A percentile compares a stretch with the other conserved stretches of the same genome.
These are phyloP conservation scores for Usnea hakonensis DNA, from an alignment of 495 filamentous ascomycete genomes.

Conservation along the genomic window DNA sequence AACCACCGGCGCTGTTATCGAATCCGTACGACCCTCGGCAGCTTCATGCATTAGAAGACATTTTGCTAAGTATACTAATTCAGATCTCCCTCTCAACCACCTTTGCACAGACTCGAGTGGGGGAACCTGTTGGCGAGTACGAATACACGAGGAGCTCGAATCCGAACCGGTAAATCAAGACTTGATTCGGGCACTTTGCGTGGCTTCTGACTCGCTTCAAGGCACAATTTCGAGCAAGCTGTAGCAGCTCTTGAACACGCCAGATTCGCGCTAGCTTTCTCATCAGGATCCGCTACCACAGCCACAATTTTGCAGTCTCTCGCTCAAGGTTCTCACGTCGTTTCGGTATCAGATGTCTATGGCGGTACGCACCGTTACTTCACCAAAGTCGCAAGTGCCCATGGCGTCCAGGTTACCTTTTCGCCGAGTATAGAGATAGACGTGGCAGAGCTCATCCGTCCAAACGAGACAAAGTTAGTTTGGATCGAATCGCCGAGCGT, in stretches of 20 bases:
- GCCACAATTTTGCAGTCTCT: slow-evolving; percentile 89
- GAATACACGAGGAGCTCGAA: slow-evolving; percentile 91
- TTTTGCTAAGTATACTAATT: slow-evolving; percentile 15
- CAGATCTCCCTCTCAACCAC: slow-evolving; percentile 94
- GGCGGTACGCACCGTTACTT: slow-evolving; percentile 98
- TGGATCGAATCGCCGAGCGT: slow-evolving; percentile 95
- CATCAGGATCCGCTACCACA: slow-evolving; percentile 89
- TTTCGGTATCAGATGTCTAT: slow-evolving; percentile 95
- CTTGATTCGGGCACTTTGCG: background rate
- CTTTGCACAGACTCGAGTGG: slow-evolving; percentile 78
- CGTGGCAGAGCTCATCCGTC: slow-evolving; percentile 71
- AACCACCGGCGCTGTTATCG: slow-evolving; percentile 87
- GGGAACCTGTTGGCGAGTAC: slow-evolving; percentile 73
- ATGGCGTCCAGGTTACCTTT: slow-evolving; percentile 92
- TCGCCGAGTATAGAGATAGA: slow-evolving; percentile 83
- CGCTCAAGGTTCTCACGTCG: slow-evolving; percentile 83
- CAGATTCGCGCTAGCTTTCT: slow-evolving; percentile 88
- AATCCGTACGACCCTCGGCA: slow-evolving; percentile 45
- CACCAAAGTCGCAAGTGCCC: slow-evolving; percentile 91
- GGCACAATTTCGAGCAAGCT: slow-evolving; percentile 83
- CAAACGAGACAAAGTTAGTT: slow-evolving; percentile 78
- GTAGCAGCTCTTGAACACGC: slow-evolving; percentile 89
- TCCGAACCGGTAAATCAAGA: slow-evolving; percentile 60
- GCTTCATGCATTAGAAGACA: slow-evolving; percentile 2
- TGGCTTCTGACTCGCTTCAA: slow-evolving; percentile 19